phyloP scores from a whole-genome alignment of 1,284 basidiomycete genomes.

The Ustilago crameri region DNA sequence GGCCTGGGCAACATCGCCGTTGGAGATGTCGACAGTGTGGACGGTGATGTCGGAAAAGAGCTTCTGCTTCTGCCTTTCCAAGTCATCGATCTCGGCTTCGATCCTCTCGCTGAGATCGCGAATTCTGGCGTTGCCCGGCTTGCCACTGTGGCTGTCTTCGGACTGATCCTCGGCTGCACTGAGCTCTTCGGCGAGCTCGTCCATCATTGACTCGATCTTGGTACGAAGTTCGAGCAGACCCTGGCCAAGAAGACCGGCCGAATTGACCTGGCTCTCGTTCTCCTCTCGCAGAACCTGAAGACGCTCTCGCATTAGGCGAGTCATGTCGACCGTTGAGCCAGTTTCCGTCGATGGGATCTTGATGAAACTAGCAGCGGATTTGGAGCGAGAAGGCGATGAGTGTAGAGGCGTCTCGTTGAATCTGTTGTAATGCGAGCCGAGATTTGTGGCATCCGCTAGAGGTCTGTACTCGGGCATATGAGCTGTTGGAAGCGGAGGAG shows the following conservation, averaged over 20 bases:
- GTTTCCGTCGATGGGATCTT: constrained; percentile 25
- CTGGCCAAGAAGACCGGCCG: constrained; percentile 61
- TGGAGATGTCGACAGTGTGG: constrained; percentile 29
- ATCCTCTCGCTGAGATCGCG: constrained; percentile 43
- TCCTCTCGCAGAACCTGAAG: constrained; percentile 47
- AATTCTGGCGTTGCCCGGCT: constrained; percentile 23
- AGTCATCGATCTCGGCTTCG: constrained; percentile 56
- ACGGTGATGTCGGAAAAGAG: constrained; percentile 45
- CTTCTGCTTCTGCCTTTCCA: constrained; percentile 47
- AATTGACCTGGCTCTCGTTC: constrained; percentile 56
- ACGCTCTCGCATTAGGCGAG: constrained; percentile 38
- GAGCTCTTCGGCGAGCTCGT: constrained; percentile 57
- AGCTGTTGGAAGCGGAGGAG: constrained; percentile 40
- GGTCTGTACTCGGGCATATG: constrained; percentile 32
- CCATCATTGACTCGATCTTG: constrained; percentile 59
- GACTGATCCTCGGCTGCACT: constrained; percentile 38
- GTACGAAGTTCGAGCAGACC: constrained; percentile 55
- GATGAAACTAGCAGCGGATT: neutral
- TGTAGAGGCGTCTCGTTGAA: constrained; percentile 18
- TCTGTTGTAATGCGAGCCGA: constrained; percentile 25
- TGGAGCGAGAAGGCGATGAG: constrained; percentile 21
- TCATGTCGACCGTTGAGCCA: constrained; percentile 34
- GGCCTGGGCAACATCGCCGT: constrained; percentile 20
- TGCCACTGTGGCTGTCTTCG: constrained; percentile 21
- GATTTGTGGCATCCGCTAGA: constrained; percentile 33